A percentile compares a stretch with the other conserved stretches of the same genome.
Conservation (phyloP, 176 grass and related monocot species). For the Panicum miliaceum region DNA sequence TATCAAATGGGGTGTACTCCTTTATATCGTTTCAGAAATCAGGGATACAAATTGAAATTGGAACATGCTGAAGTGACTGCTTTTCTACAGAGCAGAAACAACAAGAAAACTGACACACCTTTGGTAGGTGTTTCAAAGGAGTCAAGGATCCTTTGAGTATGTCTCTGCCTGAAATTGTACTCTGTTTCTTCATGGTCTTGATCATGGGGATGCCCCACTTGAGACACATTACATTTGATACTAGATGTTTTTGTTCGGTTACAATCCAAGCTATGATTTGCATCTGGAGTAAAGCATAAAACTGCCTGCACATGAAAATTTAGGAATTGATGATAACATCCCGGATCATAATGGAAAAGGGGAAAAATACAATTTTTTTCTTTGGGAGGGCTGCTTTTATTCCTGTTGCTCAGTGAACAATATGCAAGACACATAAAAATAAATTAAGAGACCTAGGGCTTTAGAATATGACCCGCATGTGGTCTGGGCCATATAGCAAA, state of each 20-base stretch:
- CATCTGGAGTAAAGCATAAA: constrained; percentile 33
- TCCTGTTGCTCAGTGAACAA: background rate
- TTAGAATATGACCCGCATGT: background rate
- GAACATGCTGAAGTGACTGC: background rate
- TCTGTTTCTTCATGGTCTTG: background rate
- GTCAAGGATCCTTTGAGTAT: background rate
- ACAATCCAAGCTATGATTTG: constrained; percentile 26
- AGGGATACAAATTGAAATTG: background rate
- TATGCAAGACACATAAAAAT: background rate
- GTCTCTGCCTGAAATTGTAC: background rate
- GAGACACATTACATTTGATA: background rate
- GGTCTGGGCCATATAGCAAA: background rate
- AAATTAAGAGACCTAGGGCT: background rate
- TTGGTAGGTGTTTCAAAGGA: background rate
- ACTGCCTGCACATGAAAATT: background rate
- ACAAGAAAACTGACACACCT: constrained; percentile 17
- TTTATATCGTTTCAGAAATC: constrained; percentile 2
- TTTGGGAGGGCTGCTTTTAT: background rate
- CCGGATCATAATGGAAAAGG: constrained; percentile 18
- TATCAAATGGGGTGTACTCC: background rate
- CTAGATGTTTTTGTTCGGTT: background rate
- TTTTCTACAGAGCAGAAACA: background rate
- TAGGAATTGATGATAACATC: background rate
- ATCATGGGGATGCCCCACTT: background rate
- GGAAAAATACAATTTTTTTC: constrained; percentile 20